Conservation (phyloP, 2,329 filamentous ascomycete species). For the Penicillium oxalicum region DNA sequence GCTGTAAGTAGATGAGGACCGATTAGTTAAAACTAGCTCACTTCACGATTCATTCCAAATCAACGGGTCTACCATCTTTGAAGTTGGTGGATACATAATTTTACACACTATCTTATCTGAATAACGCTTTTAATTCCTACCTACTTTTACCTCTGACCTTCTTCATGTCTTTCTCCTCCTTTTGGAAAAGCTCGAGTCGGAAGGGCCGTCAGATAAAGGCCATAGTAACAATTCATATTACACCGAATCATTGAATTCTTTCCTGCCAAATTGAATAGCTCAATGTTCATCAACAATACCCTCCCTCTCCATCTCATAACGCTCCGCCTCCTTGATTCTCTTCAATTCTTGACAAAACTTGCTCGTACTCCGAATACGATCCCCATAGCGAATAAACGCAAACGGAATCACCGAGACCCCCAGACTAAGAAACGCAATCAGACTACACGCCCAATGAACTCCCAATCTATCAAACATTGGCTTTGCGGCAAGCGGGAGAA, state of each 20-base stretch:
- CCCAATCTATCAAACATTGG: slow-evolving; percentile 41
- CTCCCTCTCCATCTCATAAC: slow-evolving; percentile 18
- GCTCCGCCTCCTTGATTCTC: slow-evolving; percentile 29
- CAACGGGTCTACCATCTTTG: too few relatives aligned
- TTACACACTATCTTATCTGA: too few relatives aligned
- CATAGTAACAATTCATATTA: slow-evolving; percentile 6
- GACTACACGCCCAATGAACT: slow-evolving; percentile 39
- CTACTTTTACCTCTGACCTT: too few relatives aligned
- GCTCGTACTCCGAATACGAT: slow-evolving; percentile 36
- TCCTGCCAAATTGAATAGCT: background rate
- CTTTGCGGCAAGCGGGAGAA: slow-evolving; percentile 51
- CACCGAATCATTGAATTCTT: slow-evolving; percentile 4
- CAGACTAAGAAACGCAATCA: slow-evolving; percentile 38
- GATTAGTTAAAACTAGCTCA: too few relatives aligned
- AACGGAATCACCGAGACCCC: slow-evolving; percentile 38
- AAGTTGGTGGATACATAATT: too few relatives aligned
- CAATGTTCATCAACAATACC: background rate
- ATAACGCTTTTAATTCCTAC: too few relatives aligned
- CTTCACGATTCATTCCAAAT: too few relatives aligned
- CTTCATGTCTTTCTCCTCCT: too few relatives aligned
- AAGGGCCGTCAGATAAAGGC: slow-evolving; percentile 12
- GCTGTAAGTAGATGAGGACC: too few relatives aligned
- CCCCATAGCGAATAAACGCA: slow-evolving; percentile 39
- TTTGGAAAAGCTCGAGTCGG: slow-evolving; percentile 7
- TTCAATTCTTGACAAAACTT: slow-evolving; percentile 39